Evolutionary conservation across 495 filamentous ascomycete genomes (phyloP).

Genomic region (Aspergillus asperescens): DNA sequence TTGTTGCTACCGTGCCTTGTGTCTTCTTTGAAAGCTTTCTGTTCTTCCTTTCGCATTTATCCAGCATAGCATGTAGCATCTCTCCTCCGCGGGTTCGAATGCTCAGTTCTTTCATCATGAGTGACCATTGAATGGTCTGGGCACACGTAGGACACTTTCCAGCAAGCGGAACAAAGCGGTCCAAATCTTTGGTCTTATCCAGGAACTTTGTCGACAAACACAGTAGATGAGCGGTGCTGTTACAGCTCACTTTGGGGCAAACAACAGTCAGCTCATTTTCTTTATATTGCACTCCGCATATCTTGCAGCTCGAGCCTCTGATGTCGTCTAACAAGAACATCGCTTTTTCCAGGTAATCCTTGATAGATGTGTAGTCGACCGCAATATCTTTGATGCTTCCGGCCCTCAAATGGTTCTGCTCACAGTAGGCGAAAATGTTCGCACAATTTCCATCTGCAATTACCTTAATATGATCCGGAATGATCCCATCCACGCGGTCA

Average conservation of each 20-base stretch:
- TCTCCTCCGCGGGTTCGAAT: slow-evolving; percentile 62
- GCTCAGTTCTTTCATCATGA: slow-evolving; percentile 76
- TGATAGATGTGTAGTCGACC: slow-evolving; percentile 60
- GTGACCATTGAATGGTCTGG: slow-evolving; percentile 59
- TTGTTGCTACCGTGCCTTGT: neutral
- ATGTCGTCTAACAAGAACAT: slow-evolving; percentile 57
- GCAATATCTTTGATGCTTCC: slow-evolving; percentile 51
- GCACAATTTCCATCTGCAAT: slow-evolving; percentile 48
- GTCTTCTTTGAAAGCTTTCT: neutral
- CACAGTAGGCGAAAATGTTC: neutral
- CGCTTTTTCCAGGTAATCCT: slow-evolving; percentile 67
- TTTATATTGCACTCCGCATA: slow-evolving; percentile 54
- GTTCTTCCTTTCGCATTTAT: slow-evolving; percentile 37
- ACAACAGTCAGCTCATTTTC: slow-evolving; percentile 54
- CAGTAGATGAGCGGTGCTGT: slow-evolving; percentile 62
- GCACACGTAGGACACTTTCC: slow-evolving; percentile 73
- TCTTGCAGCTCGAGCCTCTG: slow-evolving; percentile 51
- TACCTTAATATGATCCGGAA: slow-evolving; percentile 49
- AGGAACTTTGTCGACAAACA: slow-evolving; percentile 72
- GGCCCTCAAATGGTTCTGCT: slow-evolving; percentile 8
- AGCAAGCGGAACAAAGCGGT: slow-evolving; percentile 57
- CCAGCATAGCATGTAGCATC: slow-evolving; percentile 60
- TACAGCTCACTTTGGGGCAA: slow-evolving; percentile 64
- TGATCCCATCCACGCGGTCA: slow-evolving; percentile 38
- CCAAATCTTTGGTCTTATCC: slow-evolving; percentile 30